Base-by-base conservation (phyloP, 768 basidiomycete genomes). In the Panellus pusillus region DNA sequence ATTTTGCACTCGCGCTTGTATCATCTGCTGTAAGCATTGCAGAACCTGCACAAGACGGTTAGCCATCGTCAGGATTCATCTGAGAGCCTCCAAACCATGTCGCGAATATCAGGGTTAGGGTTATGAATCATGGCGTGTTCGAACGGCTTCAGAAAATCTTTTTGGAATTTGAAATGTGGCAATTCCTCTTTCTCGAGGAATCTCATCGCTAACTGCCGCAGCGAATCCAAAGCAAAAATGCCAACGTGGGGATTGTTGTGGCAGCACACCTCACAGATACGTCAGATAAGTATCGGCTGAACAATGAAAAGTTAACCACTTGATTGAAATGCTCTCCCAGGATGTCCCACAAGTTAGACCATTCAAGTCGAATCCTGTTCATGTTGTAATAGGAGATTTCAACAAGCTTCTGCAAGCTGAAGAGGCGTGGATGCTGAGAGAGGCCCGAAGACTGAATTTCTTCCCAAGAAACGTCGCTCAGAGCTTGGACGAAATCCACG, bases 301-400 rank as follows among this genome's bases (percentile, higher is more conserved):
- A 45, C 17, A 39, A 36, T 24, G 24, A 44, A 45, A 14, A 4
- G 42, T 19, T 4, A 40, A 6, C 57, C 63, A 93, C 96, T 71
- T 98, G 89, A 67, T 99, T 98, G 73, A 99, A 98, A 70, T 99
- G 97, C 68, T 97, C 94, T 46, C 97, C 97, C 9, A 99, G 74
- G 46, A 98, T 98, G 63, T 91, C 89, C 97, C 97, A 99, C 56
- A 99, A 78, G 69, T 92, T 91, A 0, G 92, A 93, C 97, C 97
- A 99, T 69, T 99, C 97, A 44, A 99, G 73, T 70, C 97, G 91
- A 66, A 99, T 98, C 44, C 97, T 88, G 58, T 78, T 87, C 97
- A 99, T 99, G 72, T 99, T 99, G 74, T 99, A 99, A 70, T 99
- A 99, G 9, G 95, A 97, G 50, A 99, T 98, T 67, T 99, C 97